Evolutionary conservation across 2,329 filamentous ascomycete species (phyloP), one percentile per base, ranked within the genome.

Genomic region (Colletotrichum endophyticum): DNA sequence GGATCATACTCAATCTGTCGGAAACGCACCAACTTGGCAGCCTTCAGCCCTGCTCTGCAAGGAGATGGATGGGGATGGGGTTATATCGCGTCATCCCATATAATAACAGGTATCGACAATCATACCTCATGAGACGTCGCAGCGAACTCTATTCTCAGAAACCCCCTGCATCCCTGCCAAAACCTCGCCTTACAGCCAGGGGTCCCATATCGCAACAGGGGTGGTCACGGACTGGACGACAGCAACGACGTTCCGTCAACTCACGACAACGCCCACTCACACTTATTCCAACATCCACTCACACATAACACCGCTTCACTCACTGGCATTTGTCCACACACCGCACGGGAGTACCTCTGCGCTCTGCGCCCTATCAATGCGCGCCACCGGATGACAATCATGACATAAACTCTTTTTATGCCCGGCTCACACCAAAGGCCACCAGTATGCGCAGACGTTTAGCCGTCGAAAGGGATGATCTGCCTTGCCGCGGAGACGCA

Each of bases 71-170:
- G 34, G 34, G 22, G 19, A 22, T 16, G 32, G 34, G 22, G 34
- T 28, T 68, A 64, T 64, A 69, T 66, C 27, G 3, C 61, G 30
- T 15, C 70, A n/a, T 34, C 56, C 64, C 16, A 27, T 68, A 73
- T 76, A 22, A 32, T 30, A 53, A 67, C 64, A 66, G 57, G 13
- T 62, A 61, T 73, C 59, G 64, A 36, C 70, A 69, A 76, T 61
- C 44, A 73, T 66, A 69, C 73, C 70, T 73, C 57, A 39, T 73
- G 73, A 76, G 73, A 76, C 73, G 73, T 76, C 70, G 70, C 73
- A 49, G 70, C 44, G 25, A 73, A 66, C 64, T 69, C 57, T 69
- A 59, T 66, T 64, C 30, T 30, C 22, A 8, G 19, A 15, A 62
- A 25, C 61, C 63, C 72, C 70, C 66, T 59, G 28, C 13, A 76